Evolutionary conservation across 1,139 yeast genomes (phyloP).

Genomic region (Kodamaea anthophila): DNA sequence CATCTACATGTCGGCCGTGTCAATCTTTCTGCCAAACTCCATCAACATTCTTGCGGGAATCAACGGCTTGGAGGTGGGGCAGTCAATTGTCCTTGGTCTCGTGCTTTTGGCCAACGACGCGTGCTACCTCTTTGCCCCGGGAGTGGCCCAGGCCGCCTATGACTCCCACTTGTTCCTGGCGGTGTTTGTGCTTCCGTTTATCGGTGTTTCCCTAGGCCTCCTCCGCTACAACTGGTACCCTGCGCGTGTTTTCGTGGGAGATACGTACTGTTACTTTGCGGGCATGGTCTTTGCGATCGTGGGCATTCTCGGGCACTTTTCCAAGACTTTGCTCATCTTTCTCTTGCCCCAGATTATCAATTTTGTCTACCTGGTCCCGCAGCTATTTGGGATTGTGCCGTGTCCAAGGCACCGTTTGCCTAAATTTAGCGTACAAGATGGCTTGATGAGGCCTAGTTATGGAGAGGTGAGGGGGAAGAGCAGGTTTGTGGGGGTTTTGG

Average conservation of each 20-base stretch:
- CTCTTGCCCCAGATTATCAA: conserved; percentile 88
- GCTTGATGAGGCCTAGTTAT: conserved; percentile 65
- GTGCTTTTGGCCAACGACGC: conserved; percentile 71
- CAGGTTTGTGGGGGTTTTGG: conserved; percentile 25
- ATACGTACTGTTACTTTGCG: conserved; percentile 93
- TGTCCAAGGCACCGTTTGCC: conserved; percentile 97
- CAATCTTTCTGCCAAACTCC: conserved; percentile 95
- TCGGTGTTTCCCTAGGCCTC: conserved; percentile 78
- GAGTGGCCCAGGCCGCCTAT: conserved; percentile 51
- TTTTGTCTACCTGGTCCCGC: conserved; percentile 86
- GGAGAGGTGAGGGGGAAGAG: conserved; percentile 20
- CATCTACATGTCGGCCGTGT: conserved; percentile 81
- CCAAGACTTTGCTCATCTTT: conserved; percentile 81
- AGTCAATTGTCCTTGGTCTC: conserved; percentile 70
- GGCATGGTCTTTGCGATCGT: conserved; percentile 99
- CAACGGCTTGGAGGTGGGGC: conserved; percentile 95
- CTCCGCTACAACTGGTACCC: conserved; percentile 85
- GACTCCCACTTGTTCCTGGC: conserved; percentile 82
- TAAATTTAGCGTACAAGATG: conserved; percentile 57
- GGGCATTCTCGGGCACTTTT: conserved; percentile 92
- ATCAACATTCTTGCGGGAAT: conserved; percentile 94
- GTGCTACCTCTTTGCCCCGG: conserved; percentile 49
- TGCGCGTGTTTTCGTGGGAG: conserved; percentile 92
- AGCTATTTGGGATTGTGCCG: conserved; percentile 74
- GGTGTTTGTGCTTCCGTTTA: conserved; percentile 73